These are phyloP conservation scores for Syzygium aqueum DNA, from an alignment of 345 rosid genomes.

Conservation along the genomic window DNA sequence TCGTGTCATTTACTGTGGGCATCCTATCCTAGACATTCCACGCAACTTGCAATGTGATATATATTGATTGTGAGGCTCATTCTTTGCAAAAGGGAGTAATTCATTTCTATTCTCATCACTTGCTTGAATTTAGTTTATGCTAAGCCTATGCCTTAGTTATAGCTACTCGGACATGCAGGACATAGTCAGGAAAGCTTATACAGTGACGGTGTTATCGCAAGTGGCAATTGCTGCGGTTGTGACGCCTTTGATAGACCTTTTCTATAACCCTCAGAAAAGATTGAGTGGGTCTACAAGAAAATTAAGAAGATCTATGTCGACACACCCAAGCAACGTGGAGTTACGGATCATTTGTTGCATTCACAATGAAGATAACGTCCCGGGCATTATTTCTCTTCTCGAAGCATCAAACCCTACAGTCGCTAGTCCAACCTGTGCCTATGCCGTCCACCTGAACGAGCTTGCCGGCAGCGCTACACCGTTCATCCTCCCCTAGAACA, in stretches of 20 bases:
- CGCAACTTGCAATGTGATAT: not conserved
- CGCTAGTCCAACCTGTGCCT: slow-evolving; percentile 1
- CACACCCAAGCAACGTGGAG: not conserved
- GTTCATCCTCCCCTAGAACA: slow-evolving; percentile 4
- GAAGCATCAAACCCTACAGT: slow-evolving; percentile 10
- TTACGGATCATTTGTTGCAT: slow-evolving; percentile 17
- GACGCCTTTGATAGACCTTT: not conserved
- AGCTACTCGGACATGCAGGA: not conserved
- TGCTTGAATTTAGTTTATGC: not conserved
- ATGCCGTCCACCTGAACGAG: slow-evolving; percentile 7
- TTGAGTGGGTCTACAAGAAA: not conserved
- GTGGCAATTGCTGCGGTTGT: slow-evolving; percentile 7
- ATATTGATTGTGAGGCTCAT: not conserved
- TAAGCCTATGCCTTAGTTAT: not conserved
- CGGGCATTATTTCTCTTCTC: slow-evolving; percentile 13
- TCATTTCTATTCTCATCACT: not conserved
- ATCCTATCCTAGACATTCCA: not conserved
- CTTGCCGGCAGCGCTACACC: slow-evolving; percentile 19
- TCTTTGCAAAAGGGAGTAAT: not conserved
- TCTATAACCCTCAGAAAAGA: slow-evolving; percentile 9
- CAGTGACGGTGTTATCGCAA: slow-evolving; percentile 2
- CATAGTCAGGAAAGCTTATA: not conserved
- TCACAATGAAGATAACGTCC: slow-evolving; percentile 17
- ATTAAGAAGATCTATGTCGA: not conserved
- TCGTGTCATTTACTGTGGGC: not conserved